These are phyloP conservation scores for Epichloe typhina DNA, from an alignment of 2,329 filamentous ascomycete genomes.

Conservation along the genomic window DNA sequence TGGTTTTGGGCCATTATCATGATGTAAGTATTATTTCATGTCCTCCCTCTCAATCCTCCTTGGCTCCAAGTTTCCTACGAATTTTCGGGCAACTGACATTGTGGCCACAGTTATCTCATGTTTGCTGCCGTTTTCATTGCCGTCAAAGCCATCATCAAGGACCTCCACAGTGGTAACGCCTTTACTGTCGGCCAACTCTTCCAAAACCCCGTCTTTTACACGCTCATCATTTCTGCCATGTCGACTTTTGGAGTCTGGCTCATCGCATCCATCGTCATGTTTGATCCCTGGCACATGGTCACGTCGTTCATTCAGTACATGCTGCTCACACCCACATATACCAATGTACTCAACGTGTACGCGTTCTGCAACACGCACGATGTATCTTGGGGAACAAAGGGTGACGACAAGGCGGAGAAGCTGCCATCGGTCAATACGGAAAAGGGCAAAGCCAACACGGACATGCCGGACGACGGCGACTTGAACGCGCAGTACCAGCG, in stretches of 20 bases:
- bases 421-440: constrained; percentile 81
- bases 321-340: constrained; percentile 87
- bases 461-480: constrained; percentile 88
- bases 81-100: not conserved
- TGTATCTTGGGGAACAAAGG: constrained; percentile 96
- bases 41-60: not conserved
- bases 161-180: constrained; percentile 44
- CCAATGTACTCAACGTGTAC: constrained; percentile 97
- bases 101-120: constrained; percentile 56
- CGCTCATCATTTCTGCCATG: constrained; percentile 79
- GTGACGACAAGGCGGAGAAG: constrained; percentile 89
- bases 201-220: constrained; percentile 81
- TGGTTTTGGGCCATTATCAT: constrained; percentile 96
- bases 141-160: constrained; percentile 65
- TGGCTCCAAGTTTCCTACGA: not conserved
- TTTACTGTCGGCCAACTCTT: constrained; percentile 67
- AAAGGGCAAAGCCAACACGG: constrained; percentile 80
- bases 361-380: constrained; percentile 98
- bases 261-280: constrained; percentile 80
- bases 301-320: constrained; percentile 94
- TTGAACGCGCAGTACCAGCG: constrained; percentile 89
- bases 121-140: constrained; percentile 94
- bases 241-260: constrained; percentile 93
- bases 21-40: constrained; percentile 44
- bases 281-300: constrained; percentile 99